Base-by-base conservation (phyloP, 768 basidiomycete species). In the Boletellus ananas region DNA sequence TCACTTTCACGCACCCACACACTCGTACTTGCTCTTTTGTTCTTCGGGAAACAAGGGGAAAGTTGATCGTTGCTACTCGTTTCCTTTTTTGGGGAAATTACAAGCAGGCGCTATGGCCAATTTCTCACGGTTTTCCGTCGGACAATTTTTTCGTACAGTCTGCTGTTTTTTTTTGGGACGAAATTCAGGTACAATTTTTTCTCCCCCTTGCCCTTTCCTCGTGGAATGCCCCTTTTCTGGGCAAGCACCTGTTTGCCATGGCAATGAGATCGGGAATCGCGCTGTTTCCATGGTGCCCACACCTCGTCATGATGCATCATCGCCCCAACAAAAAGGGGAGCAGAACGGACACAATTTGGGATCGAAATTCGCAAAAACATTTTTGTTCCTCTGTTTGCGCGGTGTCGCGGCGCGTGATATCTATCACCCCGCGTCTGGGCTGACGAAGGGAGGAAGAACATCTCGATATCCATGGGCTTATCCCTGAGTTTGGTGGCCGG, bases 11-110 rank as follows among this genome's bases (percentile, higher is more conserved):
- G 43, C 18, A 46, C 21, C 13, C 23, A 23, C 45, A 39, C 44
- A 34, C 16, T 41, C 12, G 33, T 25, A 29, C 41, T 42, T 21
- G 44, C 52, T 51, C 50, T 60, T 56, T 62, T 59, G 52, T 63
- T 53, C 23, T 55, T 34, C 51, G 56, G 42, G 55, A 11, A 65
- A 65, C 54, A 62, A 59, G 52, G 36, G 45, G 47, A 49, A 41
- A 45, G 25, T 17, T 40, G 35, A 46, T 41, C 47, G 37, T 25
- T 36, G 17, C 20, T 9, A 20, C 36, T 21, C 7, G 14, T 34
- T 55, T 0, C 49, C 29, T 45, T 45, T 57, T 37, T n/a, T 29
- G 36, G n/a, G 25, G 18, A 6, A 17, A 4, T 16, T 20, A 33
- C 31, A 18, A 6, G 42, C 18, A 20, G 12, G 46, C 21, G 33